phyloP scores from a whole-genome alignment of 1,284 basidiomycete species.

The Nidula niveotomentosa region DNA sequence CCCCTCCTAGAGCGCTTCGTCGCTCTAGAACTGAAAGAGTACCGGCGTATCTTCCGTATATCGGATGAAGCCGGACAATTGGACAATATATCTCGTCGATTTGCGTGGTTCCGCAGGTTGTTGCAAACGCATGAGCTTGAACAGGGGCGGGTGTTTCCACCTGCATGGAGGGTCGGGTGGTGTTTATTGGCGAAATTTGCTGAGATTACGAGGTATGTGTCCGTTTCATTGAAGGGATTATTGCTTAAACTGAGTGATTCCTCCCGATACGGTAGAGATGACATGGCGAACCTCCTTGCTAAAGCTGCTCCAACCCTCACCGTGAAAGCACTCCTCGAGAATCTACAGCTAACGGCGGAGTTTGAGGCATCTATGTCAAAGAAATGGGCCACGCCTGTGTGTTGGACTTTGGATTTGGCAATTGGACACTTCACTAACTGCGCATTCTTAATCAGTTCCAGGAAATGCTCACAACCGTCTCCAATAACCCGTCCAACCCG shows the following conservation, averaged over 20 bases:
- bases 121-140: slow-evolving; percentile 89
- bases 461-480: slow-evolving; percentile 57
- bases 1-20: slow-evolving; percentile 91
- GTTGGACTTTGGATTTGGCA: slow-evolving; percentile 20
- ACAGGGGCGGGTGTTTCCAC: slow-evolving; percentile 79
- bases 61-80: slow-evolving; percentile 95
- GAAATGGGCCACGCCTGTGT: slow-evolving; percentile 77
- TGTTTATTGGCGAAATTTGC: slow-evolving; percentile 80
- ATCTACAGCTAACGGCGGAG: slow-evolving; percentile 81
- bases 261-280: slow-evolving; percentile 50
- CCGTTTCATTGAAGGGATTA: neutral
- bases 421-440: neutral
- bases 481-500: slow-evolving; percentile 45
- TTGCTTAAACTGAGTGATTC: neutral
- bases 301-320: slow-evolving; percentile 72
- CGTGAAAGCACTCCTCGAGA: slow-evolving; percentile 80
- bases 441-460: slow-evolving; percentile 40
- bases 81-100: slow-evolving; percentile 92
- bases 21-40: slow-evolving; percentile 91
- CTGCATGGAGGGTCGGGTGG: slow-evolving; percentile 82
- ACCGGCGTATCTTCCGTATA: slow-evolving; percentile 92
- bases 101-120: slow-evolving; percentile 96
- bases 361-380: slow-evolving; percentile 82
- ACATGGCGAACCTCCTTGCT: slow-evolving; percentile 63
- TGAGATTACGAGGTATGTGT: slow-evolving; percentile 77